Percentiles rank a stretch among this genome's conserved stretches.
Conservation (phyloP, 2,329 filamentous ascomycete species). For the Cercospora berteroae region DNA sequence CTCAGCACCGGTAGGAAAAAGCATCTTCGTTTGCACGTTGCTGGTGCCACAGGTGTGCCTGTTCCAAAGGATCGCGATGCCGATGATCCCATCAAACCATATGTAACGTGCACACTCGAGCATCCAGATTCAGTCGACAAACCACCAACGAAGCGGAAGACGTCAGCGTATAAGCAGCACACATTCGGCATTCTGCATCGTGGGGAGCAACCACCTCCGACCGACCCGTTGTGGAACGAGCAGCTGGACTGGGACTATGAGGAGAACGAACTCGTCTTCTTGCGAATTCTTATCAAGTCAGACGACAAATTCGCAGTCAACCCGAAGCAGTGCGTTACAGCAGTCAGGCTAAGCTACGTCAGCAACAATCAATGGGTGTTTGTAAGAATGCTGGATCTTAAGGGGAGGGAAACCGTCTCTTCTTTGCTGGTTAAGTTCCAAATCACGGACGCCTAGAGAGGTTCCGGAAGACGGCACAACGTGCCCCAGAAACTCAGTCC, state of each 20-base stretch:
- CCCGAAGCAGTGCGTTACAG: conserved; percentile 60
- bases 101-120: conserved; percentile 63
- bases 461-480: neutral
- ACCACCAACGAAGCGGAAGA: conserved; percentile 61
- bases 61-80: conserved; percentile 52
- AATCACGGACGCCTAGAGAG: conserved; percentile 44
- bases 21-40: conserved; percentile 58
- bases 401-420: conserved; percentile 62
- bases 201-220: conserved; percentile 58
- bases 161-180: conserved; percentile 59
- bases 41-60: conserved; percentile 62
- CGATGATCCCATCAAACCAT: conserved; percentile 57
- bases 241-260: conserved; percentile 66
- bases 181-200: conserved; percentile 57
- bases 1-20: conserved; percentile 50
- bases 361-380: conserved; percentile 59
- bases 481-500: neutral
- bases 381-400: conserved; percentile 63
- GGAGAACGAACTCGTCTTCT: conserved; percentile 64
- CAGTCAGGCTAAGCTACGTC: conserved; percentile 60
- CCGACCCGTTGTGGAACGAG: conserved; percentile 66
- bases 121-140: conserved; percentile 55
- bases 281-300: conserved; percentile 65
- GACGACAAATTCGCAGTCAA: conserved; percentile 63
- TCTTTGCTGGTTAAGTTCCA: conserved; percentile 62